Evolutionary conservation across 768 basidiomycete genomes (phyloP), one percentile per base, ranked within the genome.

Genomic region (Tephrocybe sp.): DNA sequence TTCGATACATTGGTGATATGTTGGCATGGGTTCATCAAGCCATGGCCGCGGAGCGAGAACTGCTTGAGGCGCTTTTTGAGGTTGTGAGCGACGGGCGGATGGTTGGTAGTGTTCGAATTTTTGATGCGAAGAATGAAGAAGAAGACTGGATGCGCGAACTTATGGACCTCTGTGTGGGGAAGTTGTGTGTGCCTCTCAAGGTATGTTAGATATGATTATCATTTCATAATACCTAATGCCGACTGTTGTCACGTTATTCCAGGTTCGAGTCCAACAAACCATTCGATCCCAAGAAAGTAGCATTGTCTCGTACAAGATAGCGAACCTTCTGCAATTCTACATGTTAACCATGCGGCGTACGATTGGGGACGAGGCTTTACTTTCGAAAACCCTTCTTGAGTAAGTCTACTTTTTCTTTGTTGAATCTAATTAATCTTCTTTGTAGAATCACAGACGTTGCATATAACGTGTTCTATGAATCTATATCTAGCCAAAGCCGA

Each of bases 1-100:
- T 93, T 57, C 84, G 96, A 30, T 99, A 99, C 64, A 84, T 96
- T 12, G 97, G 97, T 12, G 96, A 98, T 68, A 98, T 98, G 91
- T 83, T 98, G 7, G 96, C 95, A 0, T 98, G 96, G 96, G 85
- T 98, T 0, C 96, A 99, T 68, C 96, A 98, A 55, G 82, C 88
- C 0, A 92, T 97, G 53, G 97, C 97, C 0, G 89, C 89, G 1
- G 97, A 99, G 62, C 86, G 86, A 39, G 97, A 98, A 69, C 94
- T 95, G 60, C 76, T 99, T 17, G 94, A 98, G 61, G 76, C 83
- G 31, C 67, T 98, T 20, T 98, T 98, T 55, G 87, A 81, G 5
- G 60, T 93, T 44, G 79, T 75, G 45, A 74, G 71, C 34, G 81
- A 84, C 48, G 73, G 72, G 1, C 69, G 86, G 62, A 87, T 94